Evolutionary conservation across 441 rosid genomes (phyloP).

Genomic region (Isatis lusitanica): DNA sequence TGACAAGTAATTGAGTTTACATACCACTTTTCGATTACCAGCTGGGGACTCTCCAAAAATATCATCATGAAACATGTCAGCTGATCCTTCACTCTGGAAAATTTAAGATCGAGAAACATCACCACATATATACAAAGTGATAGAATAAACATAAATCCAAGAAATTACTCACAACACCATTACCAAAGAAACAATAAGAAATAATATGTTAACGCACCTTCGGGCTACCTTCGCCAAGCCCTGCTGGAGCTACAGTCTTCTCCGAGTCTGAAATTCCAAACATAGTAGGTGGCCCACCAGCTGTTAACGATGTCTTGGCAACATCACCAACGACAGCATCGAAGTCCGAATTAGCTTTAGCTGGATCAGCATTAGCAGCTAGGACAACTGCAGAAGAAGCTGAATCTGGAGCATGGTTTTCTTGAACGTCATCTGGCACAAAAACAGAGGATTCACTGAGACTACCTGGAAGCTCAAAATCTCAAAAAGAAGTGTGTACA

Average conservation of each 20-base stretch:
- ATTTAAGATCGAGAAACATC: conserved; percentile 18
- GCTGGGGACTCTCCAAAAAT: conserved; percentile 96
- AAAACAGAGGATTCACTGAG: conserved; percentile 31
- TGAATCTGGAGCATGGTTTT: conserved; percentile 7
- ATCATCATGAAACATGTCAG: conserved; percentile 82
- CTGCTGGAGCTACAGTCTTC: conserved; percentile 54
- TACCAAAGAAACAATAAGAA: conserved; percentile 32
- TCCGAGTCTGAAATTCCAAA: conserved; percentile 49
- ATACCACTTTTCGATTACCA: conserved; percentile 69
- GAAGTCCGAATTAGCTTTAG: conserved; percentile 38
- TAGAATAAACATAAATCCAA: conserved; percentile 23
- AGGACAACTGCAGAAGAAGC: conserved; percentile 33
- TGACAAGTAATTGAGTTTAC: conserved; percentile 13
- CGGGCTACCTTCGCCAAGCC: conserved; percentile 94
- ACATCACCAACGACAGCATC: conserved; percentile 43
- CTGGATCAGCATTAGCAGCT: conserved; percentile 38
- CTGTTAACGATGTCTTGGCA: conserved; percentile 53
- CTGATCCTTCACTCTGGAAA: conserved; percentile 87
- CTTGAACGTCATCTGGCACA: conserved; percentile 28
- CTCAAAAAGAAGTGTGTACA: conserved; percentile 18
- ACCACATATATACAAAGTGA: neutral
- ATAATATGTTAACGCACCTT: conserved; percentile 60
- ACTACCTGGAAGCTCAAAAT: conserved; percentile 30
- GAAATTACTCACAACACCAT: conserved; percentile 29
- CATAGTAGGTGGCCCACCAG: conserved; percentile 56